phyloP scores from a whole-genome alignment of 2,329 filamentous ascomycete genomes.

The Pseudogymnoascus sp. region DNA sequence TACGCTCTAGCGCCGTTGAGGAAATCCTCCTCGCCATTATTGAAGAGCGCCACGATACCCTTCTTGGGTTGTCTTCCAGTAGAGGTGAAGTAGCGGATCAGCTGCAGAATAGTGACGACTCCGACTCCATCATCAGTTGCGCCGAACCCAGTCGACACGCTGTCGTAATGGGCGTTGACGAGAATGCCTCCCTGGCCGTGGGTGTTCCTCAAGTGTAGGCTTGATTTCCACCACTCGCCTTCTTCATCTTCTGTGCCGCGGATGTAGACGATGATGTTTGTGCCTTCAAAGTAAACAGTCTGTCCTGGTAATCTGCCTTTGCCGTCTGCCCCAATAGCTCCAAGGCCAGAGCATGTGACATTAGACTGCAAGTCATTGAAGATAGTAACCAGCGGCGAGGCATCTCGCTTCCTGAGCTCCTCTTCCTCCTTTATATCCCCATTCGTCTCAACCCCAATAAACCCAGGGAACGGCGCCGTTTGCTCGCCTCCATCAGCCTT shows the following conservation, averaged over 20 bases:
- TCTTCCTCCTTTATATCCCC: not conserved
- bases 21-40: slow-evolving; percentile 93
- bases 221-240: slow-evolving; percentile 62
- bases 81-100: slow-evolving; percentile 77
- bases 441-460: not conserved
- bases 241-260: slow-evolving; percentile 67
- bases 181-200: slow-evolving; percentile 67
- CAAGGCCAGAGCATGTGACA: slow-evolving; percentile 54
- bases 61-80: slow-evolving; percentile 62
- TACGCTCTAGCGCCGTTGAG: slow-evolving; percentile 82
- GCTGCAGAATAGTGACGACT: slow-evolving; percentile 74
- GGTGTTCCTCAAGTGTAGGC: slow-evolving; percentile 33
- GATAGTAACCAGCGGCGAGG: slow-evolving; percentile 45
- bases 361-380: slow-evolving; percentile 77
- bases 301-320: slow-evolving; percentile 26
- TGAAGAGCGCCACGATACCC: slow-evolving; percentile 77
- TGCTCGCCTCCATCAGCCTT: not conserved
- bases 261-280: slow-evolving; percentile 86
- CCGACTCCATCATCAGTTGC: slow-evolving; percentile 92
- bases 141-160: slow-evolving; percentile 83
- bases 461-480: not conserved
- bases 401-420: slow-evolving; percentile 2
- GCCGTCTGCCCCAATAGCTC: slow-evolving; percentile 28
- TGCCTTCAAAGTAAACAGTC: slow-evolving; percentile 80
- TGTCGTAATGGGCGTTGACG: slow-evolving; percentile 87